These are phyloP conservation scores for Aspergillus ochraceoroseus DNA, from an alignment of 2,329 filamentous ascomycete species.

Conservation along the genomic window DNA sequence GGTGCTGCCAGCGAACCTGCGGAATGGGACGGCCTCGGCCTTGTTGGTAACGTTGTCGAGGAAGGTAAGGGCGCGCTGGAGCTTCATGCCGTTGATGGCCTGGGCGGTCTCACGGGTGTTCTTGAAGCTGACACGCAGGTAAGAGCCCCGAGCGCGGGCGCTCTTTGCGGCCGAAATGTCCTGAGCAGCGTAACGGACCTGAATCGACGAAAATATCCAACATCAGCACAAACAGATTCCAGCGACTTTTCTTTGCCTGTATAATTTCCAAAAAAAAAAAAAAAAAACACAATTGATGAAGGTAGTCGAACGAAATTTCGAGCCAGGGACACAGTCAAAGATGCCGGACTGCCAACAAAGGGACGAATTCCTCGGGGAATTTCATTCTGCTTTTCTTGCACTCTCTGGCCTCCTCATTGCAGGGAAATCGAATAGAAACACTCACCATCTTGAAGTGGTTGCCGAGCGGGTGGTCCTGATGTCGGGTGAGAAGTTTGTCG, in stretches of 20 bases:
- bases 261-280: conserved; percentile 8
- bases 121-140: conserved; percentile 99
- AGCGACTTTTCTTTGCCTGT: conserved; percentile 6
- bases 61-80: conserved; percentile 90
- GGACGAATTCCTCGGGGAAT: background rate
- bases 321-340: background rate
- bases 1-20: conserved; percentile 92
- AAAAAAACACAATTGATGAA: conserved; percentile 6
- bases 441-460: conserved; percentile 47
- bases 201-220: conserved; percentile 25
- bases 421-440: conserved; percentile 21
- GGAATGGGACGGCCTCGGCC: conserved; percentile 97
- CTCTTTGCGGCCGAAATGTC: conserved; percentile 85
- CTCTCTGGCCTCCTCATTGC: conserved; percentile 3
- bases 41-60: conserved; percentile 97
- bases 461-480: conserved; percentile 42
- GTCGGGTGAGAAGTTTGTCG: conserved; percentile 39
- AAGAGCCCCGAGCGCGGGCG: conserved; percentile 95
- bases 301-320: conserved; percentile 8
- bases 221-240: conserved; percentile 27
- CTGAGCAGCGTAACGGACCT: conserved; percentile 96
- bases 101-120: conserved; percentile 99
- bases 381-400: conserved; percentile 2
- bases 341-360: conserved; percentile 5
- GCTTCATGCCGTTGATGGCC: conserved; percentile 99